Evolutionary conservation across 495 filamentous ascomycete genomes (phyloP), one percentile per base, ranked within the genome.

Genomic region (Xylaria castorea): DNA sequence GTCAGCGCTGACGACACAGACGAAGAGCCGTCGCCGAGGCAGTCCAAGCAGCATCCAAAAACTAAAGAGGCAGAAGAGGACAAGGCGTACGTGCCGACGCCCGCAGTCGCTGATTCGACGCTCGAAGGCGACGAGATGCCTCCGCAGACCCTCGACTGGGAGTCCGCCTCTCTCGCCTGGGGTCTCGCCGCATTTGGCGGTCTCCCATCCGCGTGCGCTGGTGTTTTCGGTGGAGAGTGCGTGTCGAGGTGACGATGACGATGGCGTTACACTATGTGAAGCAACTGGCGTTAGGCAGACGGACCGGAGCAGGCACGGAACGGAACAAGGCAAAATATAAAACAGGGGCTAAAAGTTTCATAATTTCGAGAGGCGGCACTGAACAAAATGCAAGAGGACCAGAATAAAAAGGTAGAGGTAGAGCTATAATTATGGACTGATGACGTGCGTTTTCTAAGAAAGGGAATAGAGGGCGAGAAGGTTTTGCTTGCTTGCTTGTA

Each of bases 201-300:
- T 3, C 71, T 86, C n/a, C 83, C 83, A 1, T 70, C 76, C 9
- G 83, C 81, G 7, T 79, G 75, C 68, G 78, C 82, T 30, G 81
- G 78, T 36, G 83, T 87, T 8, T 83, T 81, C 65, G 85, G 83
- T 5, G 84, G 77, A 6, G 84, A 85, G 78, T 80, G 82, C 32
- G 71, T 81, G 53, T 75, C 80, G 16, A 78, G 81, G 65, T 87
- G 65, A 81, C 8, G n/a, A 61, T 12, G 36, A 42, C 7, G 53
- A 66, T 40, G 12, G 18, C n/a, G n/a, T 27, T 64, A 18, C 57
- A 16, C 11, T 25, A 27, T 14, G 11, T 11, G 51, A 16, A 25
- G 22, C 3, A 51, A 51, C n/a, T 27, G 22, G 51, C 25, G 53
- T 57, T 57, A 57, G 12, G 27, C 7, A 18, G 27, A 4, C 5